These are phyloP conservation scores for Trichomonas tenax DNA, from an alignment of 208 protist species.

Conservation along the genomic window DNA sequence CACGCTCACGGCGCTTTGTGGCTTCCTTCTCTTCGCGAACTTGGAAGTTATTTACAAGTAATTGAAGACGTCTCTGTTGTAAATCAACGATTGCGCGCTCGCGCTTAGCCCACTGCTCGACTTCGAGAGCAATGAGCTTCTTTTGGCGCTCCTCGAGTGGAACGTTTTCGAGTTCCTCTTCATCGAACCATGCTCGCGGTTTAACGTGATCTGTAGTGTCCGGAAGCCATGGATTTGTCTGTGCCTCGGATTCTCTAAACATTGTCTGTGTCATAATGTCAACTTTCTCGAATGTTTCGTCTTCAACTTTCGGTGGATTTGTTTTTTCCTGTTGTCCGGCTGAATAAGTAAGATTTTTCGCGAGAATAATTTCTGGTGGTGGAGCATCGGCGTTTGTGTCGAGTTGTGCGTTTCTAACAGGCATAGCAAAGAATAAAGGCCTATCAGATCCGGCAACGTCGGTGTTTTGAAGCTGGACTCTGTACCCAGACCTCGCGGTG, in stretches of 20 bases:
- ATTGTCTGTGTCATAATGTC: background rate
- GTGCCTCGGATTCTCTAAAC: background rate
- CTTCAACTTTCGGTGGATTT: background rate
- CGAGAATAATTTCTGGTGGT: constrained; percentile 10
- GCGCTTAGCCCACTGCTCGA: background rate
- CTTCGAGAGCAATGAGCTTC: background rate
- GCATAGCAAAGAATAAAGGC: background rate
- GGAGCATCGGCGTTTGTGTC: background rate
- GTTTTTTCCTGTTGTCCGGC: background rate
- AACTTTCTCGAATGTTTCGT: background rate
- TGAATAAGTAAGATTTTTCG: background rate
- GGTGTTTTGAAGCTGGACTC: background rate
- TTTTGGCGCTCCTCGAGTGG: background rate
- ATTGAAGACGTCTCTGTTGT: background rate
- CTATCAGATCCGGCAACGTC: background rate
- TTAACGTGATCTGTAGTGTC: background rate
- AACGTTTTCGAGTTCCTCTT: background rate
- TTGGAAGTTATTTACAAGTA: background rate
- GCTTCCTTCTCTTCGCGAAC: background rate
- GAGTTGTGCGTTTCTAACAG: background rate
- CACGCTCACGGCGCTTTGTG: background rate
- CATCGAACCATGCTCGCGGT: background rate
- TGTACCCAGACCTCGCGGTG: background rate
- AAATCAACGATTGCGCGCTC: background rate
- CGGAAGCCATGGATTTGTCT: constrained; percentile 3